Conservation (phyloP, 768 basidiomycete species). For the Pulveroboletus sp. region DNA sequence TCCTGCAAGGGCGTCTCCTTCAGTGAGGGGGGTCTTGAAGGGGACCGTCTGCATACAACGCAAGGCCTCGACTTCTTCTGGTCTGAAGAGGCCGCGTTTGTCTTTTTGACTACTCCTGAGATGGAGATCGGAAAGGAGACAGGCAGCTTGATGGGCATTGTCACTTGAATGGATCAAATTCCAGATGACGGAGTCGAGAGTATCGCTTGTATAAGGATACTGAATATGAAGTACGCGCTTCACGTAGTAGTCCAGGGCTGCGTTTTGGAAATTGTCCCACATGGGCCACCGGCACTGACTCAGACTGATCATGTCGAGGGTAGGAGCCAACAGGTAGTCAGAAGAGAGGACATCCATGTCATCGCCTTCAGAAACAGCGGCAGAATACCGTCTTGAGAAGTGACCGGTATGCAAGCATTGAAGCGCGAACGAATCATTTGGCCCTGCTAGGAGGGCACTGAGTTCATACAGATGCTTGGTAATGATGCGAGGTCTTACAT, state of each 20-base stretch:
- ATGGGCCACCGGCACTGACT: conserved; percentile 13
- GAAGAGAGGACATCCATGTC: conserved; percentile 23
- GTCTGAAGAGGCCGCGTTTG: conserved; percentile 12
- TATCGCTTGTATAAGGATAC: conserved; percentile 60
- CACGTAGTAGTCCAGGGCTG: conserved; percentile 46
- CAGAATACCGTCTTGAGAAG: conserved; percentile 23
- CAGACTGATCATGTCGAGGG: conserved; percentile 1
- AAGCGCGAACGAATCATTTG: conserved; percentile 21
- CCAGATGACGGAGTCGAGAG: conserved; percentile 46
- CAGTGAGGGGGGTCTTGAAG: conserved; percentile 31
- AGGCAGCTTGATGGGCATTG: conserved; percentile 54
- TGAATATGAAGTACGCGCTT: conserved; percentile 60
- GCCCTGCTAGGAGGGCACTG: conserved; percentile 58
- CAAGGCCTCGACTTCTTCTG: conserved; percentile 24
- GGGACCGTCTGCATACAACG: conserved; percentile 22
- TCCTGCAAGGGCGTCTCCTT: conserved; percentile 76
- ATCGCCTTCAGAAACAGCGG: conserved; percentile 10
- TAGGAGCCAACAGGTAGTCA: conserved; percentile 10
- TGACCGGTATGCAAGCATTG: conserved; percentile 28
- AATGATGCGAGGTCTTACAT: conserved; percentile 73
- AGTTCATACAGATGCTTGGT: conserved; percentile 69
- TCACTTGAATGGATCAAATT: conserved; percentile 44
- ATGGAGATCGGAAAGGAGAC: conserved; percentile 61
- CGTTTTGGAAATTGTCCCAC: conserved; percentile 17
- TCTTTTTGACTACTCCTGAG: conserved; percentile 29